Evolutionary conservation across 148 eudicot genomes (phyloP), one percentile per base, ranked within the genome.

Genomic region (Chenopodium suecicum): DNA sequence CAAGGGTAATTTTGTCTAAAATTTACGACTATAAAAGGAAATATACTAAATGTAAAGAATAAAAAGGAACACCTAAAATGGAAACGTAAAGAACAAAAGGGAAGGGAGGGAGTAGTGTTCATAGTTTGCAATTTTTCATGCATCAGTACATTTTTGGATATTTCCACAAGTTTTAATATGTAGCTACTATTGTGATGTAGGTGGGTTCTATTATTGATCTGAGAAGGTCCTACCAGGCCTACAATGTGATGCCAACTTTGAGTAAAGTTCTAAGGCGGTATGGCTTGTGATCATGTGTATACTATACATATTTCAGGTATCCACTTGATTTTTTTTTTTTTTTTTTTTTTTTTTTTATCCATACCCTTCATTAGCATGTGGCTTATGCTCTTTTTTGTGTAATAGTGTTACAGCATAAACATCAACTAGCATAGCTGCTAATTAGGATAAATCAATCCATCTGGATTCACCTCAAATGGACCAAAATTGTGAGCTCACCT

Each of bases 161-260:
- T n/a, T 23, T 70, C 47, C 23, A 23, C 47, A 29, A 66, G 14
- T 4, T 46, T 76, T 60, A 66, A 22, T 48, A 7, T 73, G 29
- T 25, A 1, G 56, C 70, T 74, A 80, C 25, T 84, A 77, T 54
- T 64, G 27, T 47, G 17, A 10, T 54, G 68, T 84, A 96, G 99
- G 99, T 96, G 83, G 99, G 99, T 54, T 96, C 99, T 19, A 96
- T 95, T 22, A 95, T 94, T 63, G 99, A 94, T 75, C 87, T 96
- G 79, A 91, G 98, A 89, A 89, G 99, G 88, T 96, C 99, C 29
- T 96, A 96, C 76, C 99, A 94, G 90, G 98, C 99, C 46, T 95
- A 95, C 83, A 96, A 96, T 68, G 97, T 96, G 48, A 94, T 92
- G 98, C 99, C 99, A 29, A 86, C 92, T 78, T 87, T 96, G 78